phyloP scores from a whole-genome alignment of 2,329 filamentous ascomycete genomes.

The Microsporum audouinii region DNA sequence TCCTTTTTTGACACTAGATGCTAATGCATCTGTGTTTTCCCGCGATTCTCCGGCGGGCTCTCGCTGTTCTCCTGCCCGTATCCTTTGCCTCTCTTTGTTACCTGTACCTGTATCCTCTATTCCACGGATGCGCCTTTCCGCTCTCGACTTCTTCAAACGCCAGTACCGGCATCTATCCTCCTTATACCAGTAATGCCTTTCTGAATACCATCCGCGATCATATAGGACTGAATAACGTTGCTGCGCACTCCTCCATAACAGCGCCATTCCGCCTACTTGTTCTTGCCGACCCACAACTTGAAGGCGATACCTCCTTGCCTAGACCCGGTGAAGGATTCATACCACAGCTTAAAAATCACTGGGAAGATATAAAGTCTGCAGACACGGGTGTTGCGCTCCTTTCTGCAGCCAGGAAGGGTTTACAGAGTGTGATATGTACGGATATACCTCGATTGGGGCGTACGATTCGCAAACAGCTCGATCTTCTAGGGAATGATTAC shows the following conservation, averaged over 20 bases:
- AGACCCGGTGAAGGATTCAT: slow-evolving; percentile 35
- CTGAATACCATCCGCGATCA: slow-evolving; percentile 31
- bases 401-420: slow-evolving; percentile 15
- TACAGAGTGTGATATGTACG: slow-evolving; percentile 41
- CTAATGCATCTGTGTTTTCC: slow-evolving; percentile 38
- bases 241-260: slow-evolving; percentile 13
- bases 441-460: slow-evolving; percentile 59
- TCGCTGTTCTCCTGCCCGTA: slow-evolving; percentile 49
- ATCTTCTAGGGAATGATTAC: slow-evolving; percentile 85
- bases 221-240: slow-evolving; percentile 14
- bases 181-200: slow-evolving; percentile 18
- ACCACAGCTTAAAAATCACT: slow-evolving; percentile 32
- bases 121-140: slow-evolving; percentile 72
- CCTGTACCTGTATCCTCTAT: slow-evolving; percentile 77
- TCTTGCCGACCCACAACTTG: slow-evolving; percentile 83
- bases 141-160: slow-evolving; percentile 3
- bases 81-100: slow-evolving; percentile 61
- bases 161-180: background rate
- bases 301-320: slow-evolving; percentile 78
- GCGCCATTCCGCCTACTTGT: slow-evolving; percentile 80
- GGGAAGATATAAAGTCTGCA: slow-evolving; percentile 17
- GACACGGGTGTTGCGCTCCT: slow-evolving; percentile 7
- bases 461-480: slow-evolving; percentile 64
- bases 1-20: slow-evolving; percentile 5
- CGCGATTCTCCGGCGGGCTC: slow-evolving; percentile 36